Percentiles rank a stretch among this genome's conserved stretches.
These are phyloP conservation scores for Ceratocystis harringtonii DNA, from an alignment of 2,329 filamentous ascomycete genomes.

Conservation along the genomic window DNA sequence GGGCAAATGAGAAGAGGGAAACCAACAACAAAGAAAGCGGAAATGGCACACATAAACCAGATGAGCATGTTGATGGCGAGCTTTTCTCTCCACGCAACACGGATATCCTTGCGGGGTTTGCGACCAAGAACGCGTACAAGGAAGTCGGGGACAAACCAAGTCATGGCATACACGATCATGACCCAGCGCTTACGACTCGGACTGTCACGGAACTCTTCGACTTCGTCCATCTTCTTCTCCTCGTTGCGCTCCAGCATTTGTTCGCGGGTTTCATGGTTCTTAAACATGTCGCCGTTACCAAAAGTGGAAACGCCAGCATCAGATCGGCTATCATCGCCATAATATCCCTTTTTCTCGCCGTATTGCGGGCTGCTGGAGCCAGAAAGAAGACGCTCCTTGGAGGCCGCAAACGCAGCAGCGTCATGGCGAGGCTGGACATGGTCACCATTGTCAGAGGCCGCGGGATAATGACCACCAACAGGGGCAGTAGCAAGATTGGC, in stretches of 20 bases:
- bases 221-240: constrained; percentile 75
- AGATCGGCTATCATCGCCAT: constrained; percentile 72
- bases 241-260: constrained; percentile 93
- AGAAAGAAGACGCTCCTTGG: constrained; percentile 44
- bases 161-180: constrained; percentile 65
- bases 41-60: constrained; percentile 66
- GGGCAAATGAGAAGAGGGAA: constrained; percentile 86
- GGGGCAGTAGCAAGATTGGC: constrained; percentile 44
- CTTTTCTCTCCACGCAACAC: constrained; percentile 91
- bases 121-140: constrained; percentile 59
- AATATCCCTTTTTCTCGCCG: constrained; percentile 72
- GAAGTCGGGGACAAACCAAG: constrained; percentile 79
- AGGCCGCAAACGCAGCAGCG: constrained; percentile 44
- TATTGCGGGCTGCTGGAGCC: constrained; percentile 41
- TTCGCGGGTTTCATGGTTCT: constrained; percentile 82
- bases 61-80: constrained; percentile 95
- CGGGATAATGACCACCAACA: constrained; percentile 31
- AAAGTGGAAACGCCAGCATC: constrained; percentile 87
- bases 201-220: constrained; percentile 69
- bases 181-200: constrained; percentile 82
- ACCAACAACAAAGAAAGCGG: constrained; percentile 77
- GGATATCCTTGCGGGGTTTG: constrained; percentile 85
- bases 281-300: constrained; percentile 92
- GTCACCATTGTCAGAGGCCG: constrained; percentile 47
- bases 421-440: constrained; percentile 37